Conservation (phyloP, 116 monocot species). For the Posidonia oceanica region DNA sequence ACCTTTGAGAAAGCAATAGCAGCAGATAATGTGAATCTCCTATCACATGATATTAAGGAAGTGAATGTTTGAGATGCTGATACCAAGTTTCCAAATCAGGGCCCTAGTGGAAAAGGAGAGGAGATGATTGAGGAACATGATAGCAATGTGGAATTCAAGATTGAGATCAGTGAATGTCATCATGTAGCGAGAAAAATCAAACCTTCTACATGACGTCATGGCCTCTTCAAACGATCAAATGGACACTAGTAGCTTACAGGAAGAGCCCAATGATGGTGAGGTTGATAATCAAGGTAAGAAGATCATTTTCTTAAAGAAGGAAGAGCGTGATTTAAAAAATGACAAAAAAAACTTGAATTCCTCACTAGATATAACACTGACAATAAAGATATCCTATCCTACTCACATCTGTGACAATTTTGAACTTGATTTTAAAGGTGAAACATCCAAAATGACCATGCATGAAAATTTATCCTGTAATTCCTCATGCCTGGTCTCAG, state of each 20-base stretch:
- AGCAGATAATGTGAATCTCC: not conserved
- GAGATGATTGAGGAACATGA: not conserved
- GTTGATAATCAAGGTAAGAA: not conserved
- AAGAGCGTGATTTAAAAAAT: not conserved
- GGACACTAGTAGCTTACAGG: not conserved
- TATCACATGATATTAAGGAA: not conserved
- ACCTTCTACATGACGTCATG: not conserved
- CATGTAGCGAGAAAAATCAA: not conserved
- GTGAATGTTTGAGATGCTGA: not conserved
- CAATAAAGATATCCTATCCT: not conserved
- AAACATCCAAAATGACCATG: not conserved
- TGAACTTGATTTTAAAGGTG: conserved; percentile 4
- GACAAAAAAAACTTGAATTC: not conserved
- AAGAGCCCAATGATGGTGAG: not conserved
- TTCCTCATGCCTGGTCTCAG: not conserved
- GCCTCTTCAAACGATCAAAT: not conserved
- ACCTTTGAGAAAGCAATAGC: not conserved
- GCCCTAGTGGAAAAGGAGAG: not conserved
- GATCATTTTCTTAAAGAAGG: not conserved
- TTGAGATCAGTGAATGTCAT: not conserved
- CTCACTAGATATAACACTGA: not conserved
- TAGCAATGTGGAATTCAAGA: not conserved
- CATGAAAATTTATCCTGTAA: not conserved
- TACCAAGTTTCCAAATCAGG: not conserved
- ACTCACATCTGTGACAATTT: not conserved